Base-by-base conservation (phyloP, 257 asterid genomes). In the Nicotiana sylvestris region DNA sequence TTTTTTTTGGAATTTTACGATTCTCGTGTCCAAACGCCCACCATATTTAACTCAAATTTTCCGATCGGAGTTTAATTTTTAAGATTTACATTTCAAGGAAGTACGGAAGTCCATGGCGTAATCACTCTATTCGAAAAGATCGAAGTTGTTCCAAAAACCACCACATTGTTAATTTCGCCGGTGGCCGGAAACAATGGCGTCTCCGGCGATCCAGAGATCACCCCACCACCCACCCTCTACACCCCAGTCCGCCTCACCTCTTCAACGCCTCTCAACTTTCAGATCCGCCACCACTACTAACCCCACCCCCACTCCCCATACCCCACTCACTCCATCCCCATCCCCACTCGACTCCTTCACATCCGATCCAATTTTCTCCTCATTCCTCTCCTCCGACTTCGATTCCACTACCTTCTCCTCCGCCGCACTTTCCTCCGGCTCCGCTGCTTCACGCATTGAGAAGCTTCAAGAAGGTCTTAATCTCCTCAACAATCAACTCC, bases 381-480 rank as follows among this genome's bases (percentile, higher is more conserved):
- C 98, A 7, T 96, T 96, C 84, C 98, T 96, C 82, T 94, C 97
- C 56, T 86, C 97, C 0, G 92, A 91, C 80, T 96, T 96, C 88
- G 87, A 90, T 46, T 97, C 99, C 80, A 90, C 98, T 1, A 92
- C 90, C 29, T 96, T 96, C 92, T 96, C 99, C 85, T 94, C 99
- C 84, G 90, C 97, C 84, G 98, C 98, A 62, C 98, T 96, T 81
- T 94, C 97, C 81, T 91, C 98, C 81, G 97, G 98, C 83, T 96
- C 97, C 76, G 97, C 98, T 81, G 98, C 99, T 76, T 93, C 99
- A 32, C 85, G 97, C 49, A 93, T 96, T 68, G 99, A 96, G 82
- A 94, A 94, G 37, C 98, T 96, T 66, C 98, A 93, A 81, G 97
- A 93, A 3, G 97, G 97, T 35, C 92, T 96, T 85, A 94, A 94